These are phyloP conservation scores for Plasmodium gonderi DNA, from an alignment of 169 alveolate species.

Conservation along the genomic window DNA sequence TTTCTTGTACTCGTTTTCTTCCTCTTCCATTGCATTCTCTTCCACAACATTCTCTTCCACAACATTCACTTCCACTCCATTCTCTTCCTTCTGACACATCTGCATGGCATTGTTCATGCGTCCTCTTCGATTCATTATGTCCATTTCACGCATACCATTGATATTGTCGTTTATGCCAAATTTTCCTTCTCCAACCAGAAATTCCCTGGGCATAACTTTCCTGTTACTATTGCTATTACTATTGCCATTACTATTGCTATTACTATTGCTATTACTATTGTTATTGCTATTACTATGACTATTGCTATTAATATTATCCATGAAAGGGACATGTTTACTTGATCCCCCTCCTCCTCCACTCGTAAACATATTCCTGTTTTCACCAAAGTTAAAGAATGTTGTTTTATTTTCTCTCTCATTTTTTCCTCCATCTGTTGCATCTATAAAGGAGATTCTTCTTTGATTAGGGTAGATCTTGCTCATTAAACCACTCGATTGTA, in stretches of 20 bases:
- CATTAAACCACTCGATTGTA: background rate
- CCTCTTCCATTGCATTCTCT: background rate
- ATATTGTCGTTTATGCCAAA: background rate
- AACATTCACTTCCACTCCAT: background rate
- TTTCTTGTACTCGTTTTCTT: background rate
- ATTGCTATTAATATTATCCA: too few species aligned
- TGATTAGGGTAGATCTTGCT: background rate
- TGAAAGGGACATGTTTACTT: too few species aligned
- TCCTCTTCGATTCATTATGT: background rate
- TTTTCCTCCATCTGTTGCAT: background rate
- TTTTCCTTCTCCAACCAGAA: background rate
- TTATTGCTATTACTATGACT: background rate
- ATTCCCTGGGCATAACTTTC: background rate
- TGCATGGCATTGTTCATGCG: background rate
- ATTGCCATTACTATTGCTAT: background rate
- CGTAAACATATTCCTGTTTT: background rate
- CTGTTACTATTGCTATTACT: background rate
- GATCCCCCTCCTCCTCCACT: too few species aligned
- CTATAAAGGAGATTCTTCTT: background rate
- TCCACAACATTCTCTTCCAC: background rate
- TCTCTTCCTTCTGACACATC: background rate
- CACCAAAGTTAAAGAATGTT: constrained; percentile 2
- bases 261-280: background rate
- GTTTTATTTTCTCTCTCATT: background rate
- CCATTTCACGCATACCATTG: background rate